Evolutionary conservation across 225 moss, liverwort and hornwort genomes (phyloP).

Genomic region (Climacium dendroides): DNA sequence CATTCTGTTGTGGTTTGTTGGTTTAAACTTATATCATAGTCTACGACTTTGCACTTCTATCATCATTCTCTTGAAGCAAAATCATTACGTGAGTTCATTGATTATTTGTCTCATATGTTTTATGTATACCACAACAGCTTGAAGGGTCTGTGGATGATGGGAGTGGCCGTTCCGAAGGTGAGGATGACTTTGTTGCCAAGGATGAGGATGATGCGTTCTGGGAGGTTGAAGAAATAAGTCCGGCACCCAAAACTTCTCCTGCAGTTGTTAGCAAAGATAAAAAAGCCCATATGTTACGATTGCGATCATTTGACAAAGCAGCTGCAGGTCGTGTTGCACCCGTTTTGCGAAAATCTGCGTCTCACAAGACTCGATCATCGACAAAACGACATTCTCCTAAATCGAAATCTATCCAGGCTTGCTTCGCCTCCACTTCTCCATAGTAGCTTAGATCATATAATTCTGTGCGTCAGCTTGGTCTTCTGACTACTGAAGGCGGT

Average conservation of each 20-base stretch:
- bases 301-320: constrained; percentile 35
- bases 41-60: background rate
- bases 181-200: constrained; percentile 31
- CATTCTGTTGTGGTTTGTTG: background rate
- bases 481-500: background rate
- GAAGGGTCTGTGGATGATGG: constrained; percentile 92
- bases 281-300: constrained; percentile 24
- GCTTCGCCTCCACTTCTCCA: constrained; percentile 6
- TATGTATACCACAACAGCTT: constrained; percentile 8
- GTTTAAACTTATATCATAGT: background rate
- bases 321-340: constrained; percentile 18
- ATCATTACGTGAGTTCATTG: background rate
- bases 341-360: constrained; percentile 26
- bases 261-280: constrained; percentile 22
- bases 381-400: constrained; percentile 27
- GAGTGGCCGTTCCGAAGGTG: constrained; percentile 84
- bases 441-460: background rate
- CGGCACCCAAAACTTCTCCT: constrained; percentile 4
- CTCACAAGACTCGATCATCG: constrained; percentile 20
- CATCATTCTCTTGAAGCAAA: background rate
- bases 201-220: constrained; percentile 70
- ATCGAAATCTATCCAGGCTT: constrained; percentile 11
- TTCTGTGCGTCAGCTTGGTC: background rate
- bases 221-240: constrained; percentile 52
- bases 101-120: background rate